Conservation (phyloP, 1,284 basidiomycete genomes). For the Malassezia furfur region DNA sequence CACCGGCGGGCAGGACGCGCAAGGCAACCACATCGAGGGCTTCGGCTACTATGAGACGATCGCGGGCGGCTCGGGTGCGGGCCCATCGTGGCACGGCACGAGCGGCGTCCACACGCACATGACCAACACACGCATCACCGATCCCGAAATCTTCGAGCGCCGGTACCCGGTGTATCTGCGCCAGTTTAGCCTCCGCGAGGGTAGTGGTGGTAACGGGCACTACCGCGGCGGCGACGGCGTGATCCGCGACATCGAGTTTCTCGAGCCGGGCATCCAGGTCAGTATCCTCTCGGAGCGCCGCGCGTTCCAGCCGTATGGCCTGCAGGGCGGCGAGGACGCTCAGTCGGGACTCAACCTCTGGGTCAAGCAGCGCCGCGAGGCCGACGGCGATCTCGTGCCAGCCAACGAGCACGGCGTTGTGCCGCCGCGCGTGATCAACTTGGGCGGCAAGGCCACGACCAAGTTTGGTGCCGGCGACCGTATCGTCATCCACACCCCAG, state of each 20-base stretch:
- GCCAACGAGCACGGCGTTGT: constrained; percentile 30
- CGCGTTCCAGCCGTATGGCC: constrained; percentile 77
- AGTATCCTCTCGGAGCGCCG: constrained; percentile 78
- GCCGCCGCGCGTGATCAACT: constrained; percentile 62
- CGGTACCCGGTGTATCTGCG: constrained; percentile 79
- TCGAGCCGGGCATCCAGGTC: constrained; percentile 67
- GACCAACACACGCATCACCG: constrained; percentile 69
- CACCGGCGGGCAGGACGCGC: constrained; percentile 69
- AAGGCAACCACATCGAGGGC: constrained; percentile 64
- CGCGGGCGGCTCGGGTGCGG: constrained; percentile 80
- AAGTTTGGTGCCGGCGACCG: constrained; percentile 75
- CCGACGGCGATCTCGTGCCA: constrained; percentile 58
- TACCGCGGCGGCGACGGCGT: constrained; percentile 80
- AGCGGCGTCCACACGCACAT: constrained; percentile 58
- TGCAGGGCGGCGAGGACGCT: constrained; percentile 73
- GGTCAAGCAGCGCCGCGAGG: constrained; percentile 65
- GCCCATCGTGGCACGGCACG: constrained; percentile 73
- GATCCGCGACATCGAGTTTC: constrained; percentile 75
- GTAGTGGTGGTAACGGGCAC: constrained; percentile 67
- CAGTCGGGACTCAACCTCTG: constrained; percentile 74
- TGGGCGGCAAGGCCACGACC: constrained; percentile 82
- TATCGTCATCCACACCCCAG: constrained; percentile 76
- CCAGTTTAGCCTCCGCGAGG: constrained; percentile 66
- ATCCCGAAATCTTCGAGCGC: constrained; percentile 82
- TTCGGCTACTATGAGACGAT: constrained; percentile 98